Percentiles rank a stretch among this genome's conserved stretches.
These are phyloP conservation scores for Neurospora intermedia DNA, from an alignment of 495 filamentous ascomycete genomes.

Conservation along the genomic window DNA sequence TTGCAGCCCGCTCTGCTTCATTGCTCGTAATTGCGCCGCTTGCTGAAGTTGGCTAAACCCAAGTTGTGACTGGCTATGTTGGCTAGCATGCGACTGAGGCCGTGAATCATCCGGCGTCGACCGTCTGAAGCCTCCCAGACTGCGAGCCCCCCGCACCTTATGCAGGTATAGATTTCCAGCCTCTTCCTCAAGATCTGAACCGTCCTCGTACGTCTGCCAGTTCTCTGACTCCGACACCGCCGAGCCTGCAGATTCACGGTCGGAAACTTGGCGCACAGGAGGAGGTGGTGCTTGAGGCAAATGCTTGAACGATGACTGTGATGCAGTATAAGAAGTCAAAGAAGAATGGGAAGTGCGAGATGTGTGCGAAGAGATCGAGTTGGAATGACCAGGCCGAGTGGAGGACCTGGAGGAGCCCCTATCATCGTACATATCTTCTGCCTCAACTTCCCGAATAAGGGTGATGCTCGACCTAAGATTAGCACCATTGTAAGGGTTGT, in stretches of 20 bases:
- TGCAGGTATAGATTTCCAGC: constrained; percentile 67
- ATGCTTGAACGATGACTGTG: background rate
- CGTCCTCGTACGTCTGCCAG: constrained; percentile 88
- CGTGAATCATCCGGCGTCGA: constrained; percentile 33
- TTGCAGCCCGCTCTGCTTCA: constrained; percentile 33
- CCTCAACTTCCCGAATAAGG: constrained; percentile 59
- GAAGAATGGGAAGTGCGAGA: constrained; percentile 18
- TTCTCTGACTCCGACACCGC: constrained; percentile 75
- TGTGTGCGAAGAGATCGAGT: constrained; percentile 10
- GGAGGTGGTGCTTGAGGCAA: constrained; percentile 23
- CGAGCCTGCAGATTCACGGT: constrained; percentile 55
- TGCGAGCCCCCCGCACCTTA: constrained; percentile 52
- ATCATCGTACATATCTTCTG: constrained; percentile 83
- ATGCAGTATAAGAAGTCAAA: constrained; percentile 10
- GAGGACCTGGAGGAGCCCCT: constrained; percentile 14
- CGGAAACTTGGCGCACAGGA: constrained; percentile 53
- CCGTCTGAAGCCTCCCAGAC: constrained; percentile 32
- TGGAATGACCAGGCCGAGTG: constrained; percentile 7
- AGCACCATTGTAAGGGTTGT: constrained; percentile 48
- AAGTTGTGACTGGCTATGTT: background rate
- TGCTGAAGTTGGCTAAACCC: background rate
- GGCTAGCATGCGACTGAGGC: constrained; percentile 8
- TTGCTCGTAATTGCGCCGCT: constrained; percentile 8
- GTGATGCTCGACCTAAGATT: constrained; percentile 51
- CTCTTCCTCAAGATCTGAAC: constrained; percentile 63